Conservation (phyloP, 164 flowering plant species). For the Piper betle region DNA sequence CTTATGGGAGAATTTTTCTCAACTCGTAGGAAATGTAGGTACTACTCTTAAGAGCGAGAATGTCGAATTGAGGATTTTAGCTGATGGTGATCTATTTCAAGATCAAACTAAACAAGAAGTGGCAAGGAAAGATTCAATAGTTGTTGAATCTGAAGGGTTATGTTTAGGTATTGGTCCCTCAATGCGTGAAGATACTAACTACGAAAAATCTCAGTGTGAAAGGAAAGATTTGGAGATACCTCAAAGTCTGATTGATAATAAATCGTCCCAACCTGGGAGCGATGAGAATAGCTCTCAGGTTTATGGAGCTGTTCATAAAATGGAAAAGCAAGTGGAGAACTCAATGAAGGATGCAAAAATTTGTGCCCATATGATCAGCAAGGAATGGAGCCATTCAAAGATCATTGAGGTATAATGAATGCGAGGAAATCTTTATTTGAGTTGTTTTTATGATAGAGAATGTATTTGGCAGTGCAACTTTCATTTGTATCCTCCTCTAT, state of each 20-base stretch:
- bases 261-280: not conserved
- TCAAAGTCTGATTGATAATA: not conserved
- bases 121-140: not conserved
- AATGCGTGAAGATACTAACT: not conserved
- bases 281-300: not conserved
- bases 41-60: not conserved
- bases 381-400: constrained; percentile 21
- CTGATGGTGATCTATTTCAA: not conserved
- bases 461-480: no score
- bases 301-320: not conserved
- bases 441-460: not conserved
- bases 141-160: not conserved
- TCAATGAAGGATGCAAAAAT: constrained; percentile 4
- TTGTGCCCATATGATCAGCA: constrained; percentile 5
- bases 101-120: not conserved
- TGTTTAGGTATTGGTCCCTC: not conserved
- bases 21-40: not conserved
- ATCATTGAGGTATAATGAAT: constrained; percentile 24
- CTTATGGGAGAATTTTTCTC: not conserved
- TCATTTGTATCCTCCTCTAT: not conserved
- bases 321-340: constrained; percentile 3
- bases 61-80: not conserved
- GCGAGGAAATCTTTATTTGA: not conserved
- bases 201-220: not conserved
- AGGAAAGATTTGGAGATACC: not conserved